Conservation (phyloP, 768 basidiomycete species). For the Serendipita sp. region DNA sequence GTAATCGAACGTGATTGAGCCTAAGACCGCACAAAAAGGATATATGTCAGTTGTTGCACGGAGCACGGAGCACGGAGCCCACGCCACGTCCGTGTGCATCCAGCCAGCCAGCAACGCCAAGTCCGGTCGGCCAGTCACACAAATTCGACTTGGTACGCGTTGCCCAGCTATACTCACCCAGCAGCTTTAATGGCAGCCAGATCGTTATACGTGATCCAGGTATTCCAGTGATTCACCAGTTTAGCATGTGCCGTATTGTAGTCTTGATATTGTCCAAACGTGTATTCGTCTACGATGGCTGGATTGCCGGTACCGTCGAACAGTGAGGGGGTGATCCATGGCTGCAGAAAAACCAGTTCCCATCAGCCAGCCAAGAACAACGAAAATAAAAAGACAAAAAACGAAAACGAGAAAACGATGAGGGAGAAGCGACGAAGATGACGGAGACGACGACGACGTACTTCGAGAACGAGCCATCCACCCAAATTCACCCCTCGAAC, state of each 20-base stretch:
- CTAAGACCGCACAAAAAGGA: conserved; percentile 22
- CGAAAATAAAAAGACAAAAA: background rate
- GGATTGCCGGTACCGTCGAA: conserved; percentile 46
- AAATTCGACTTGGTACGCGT: background rate
- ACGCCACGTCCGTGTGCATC: background rate
- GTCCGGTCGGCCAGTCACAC: background rate
- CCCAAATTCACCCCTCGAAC: conserved; percentile 78
- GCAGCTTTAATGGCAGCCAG: conserved; percentile 60
- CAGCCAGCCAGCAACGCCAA: background rate
- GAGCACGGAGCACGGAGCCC: background rate
- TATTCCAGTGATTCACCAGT: conserved; percentile 46
- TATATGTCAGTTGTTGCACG: background rate
- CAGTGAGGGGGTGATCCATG: conserved; percentile 65
- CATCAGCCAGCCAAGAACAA: background rate
- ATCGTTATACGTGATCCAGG: conserved; percentile 71
- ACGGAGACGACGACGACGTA: conserved; percentile 15
- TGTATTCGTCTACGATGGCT: conserved; percentile 8
- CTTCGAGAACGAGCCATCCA: conserved; percentile 43
- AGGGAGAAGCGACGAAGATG: conserved; percentile 31
- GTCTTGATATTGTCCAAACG: conserved; percentile 8
- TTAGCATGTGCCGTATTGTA: background rate
- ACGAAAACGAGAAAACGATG: conserved; percentile 16
- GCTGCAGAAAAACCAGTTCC: conserved; percentile 20
- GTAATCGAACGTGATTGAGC: conserved; percentile 67
- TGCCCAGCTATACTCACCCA: conserved; percentile 29